phyloP scores from a whole-genome alignment of 805 yeast genomes.

The Candida railenensis region DNA sequence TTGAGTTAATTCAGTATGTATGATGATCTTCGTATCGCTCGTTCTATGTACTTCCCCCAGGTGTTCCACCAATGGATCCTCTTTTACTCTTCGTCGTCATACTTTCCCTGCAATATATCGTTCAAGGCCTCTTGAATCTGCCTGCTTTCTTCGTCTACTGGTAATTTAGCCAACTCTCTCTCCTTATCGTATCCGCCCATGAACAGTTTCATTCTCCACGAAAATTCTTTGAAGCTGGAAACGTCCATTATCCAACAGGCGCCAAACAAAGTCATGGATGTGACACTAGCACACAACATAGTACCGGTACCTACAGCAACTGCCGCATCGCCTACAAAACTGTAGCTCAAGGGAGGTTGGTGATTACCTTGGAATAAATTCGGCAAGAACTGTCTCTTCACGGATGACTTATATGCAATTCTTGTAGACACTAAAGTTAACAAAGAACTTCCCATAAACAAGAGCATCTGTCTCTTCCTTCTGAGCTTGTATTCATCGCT shows the following conservation, averaged over 20 bases:
- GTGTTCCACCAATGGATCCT: neutral
- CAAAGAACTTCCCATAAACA: constrained; percentile 71
- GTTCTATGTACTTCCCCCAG: neutral
- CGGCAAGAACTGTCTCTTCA: constrained; percentile 72
- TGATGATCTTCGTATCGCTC: no score
- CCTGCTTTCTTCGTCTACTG: constrained; percentile 57
- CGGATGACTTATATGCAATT: constrained; percentile 72
- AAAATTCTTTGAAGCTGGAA: constrained; percentile 66
- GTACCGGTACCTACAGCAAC: constrained; percentile 84
- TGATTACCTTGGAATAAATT: constrained; percentile 81
- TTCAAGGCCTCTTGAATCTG: constrained; percentile 56
- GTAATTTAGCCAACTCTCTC: constrained; percentile 37
- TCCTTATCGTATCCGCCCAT: constrained; percentile 71
- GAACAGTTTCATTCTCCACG: constrained; percentile 58
- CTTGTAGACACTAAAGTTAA: constrained; percentile 71
- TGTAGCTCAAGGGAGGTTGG: constrained; percentile 73
- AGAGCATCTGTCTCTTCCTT: constrained; percentile 67
- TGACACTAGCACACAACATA: constrained; percentile 65
- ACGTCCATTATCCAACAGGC: constrained; percentile 80
- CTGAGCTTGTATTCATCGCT: constrained; percentile 54
- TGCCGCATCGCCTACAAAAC: constrained; percentile 78
- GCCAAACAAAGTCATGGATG: constrained; percentile 72
- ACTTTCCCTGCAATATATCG: constrained; percentile 47
- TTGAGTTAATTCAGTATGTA: no score
- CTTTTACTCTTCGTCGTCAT: constrained; percentile 17